Percentiles rank a stretch among this genome's conserved stretches.
Evolutionary conservation across 2,329 filamentous ascomycete species (phyloP).

Genomic region (Leptosphaerulina australis): DNA sequence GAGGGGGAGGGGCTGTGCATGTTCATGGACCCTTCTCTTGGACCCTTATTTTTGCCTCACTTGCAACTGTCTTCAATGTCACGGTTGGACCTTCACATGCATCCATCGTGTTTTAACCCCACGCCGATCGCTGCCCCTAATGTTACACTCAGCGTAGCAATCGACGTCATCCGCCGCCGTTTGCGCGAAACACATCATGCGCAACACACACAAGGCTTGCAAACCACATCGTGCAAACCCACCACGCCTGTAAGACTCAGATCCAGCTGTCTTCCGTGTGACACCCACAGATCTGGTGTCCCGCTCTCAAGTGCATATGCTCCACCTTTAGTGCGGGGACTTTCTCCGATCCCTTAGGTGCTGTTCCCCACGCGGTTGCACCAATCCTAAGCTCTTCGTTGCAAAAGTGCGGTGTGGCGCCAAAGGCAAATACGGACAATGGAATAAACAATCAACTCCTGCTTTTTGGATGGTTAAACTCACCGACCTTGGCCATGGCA

Average conservation of each 20-base stretch:
- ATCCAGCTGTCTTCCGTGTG: conserved; percentile 5
- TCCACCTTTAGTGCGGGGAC: conserved; percentile 4
- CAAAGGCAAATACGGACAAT: conserved; percentile 15
- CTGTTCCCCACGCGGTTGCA: conserved; percentile 7
- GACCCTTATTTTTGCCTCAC: conserved; percentile 8
- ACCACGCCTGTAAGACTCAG: conserved; percentile 12
- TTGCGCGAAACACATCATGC: conserved; percentile 15
- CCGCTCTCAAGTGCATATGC: not conserved
- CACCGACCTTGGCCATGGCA: conserved; percentile 14
- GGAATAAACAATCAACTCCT: conserved; percentile 19
- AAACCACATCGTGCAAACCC: conserved; percentile 9
- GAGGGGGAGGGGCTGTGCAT: not conserved
- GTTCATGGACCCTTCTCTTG: conserved; percentile 3
- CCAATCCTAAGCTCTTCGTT: conserved; percentile 10
- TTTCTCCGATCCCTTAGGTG: conserved; percentile 10
- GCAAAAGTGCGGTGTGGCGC: conserved; percentile 16
- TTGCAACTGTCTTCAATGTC: conserved; percentile 4
- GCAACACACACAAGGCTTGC: conserved; percentile 8
- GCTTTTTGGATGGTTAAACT: conserved; percentile 16
- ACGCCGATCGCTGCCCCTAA: conserved; percentile 7
- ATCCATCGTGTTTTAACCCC: not conserved
- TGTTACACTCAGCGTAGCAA: conserved; percentile 1
- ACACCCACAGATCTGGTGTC: conserved; percentile 12
- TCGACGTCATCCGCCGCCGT: conserved; percentile 14
- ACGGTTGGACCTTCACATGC: conserved; percentile 14